Evolutionary conservation across 805 yeast species (phyloP).

Genomic region (Zygotorulaspora chibaensis): DNA sequence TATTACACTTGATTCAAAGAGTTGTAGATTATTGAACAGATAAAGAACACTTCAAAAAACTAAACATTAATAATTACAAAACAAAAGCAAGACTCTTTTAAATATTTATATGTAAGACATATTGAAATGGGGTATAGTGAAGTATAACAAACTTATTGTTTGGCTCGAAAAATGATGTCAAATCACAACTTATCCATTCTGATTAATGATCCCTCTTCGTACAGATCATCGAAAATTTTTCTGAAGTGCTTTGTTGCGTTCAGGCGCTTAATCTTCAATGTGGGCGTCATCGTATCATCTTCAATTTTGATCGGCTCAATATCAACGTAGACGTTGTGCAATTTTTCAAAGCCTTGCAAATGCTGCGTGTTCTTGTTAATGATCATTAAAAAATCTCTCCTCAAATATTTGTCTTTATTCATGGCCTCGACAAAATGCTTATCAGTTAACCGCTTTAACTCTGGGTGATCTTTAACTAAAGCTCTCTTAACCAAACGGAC

Average conservation of each 20-base stretch:
- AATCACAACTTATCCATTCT: constrained; percentile 8
- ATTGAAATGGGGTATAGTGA: no score
- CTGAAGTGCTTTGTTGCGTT: constrained; percentile 44
- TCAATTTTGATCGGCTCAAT: constrained; percentile 60
- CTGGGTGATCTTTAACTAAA: constrained; percentile 34
- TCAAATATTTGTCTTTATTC: constrained; percentile 18
- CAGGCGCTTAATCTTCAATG: constrained; percentile 52
- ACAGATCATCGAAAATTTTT: constrained; percentile 40
- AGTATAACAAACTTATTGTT: no score
- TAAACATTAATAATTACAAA: no score
- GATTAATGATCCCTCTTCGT: constrained; percentile 45
- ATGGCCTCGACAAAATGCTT: constrained; percentile 28
- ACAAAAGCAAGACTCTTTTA: no score
- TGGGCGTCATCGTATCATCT: constrained; percentile 64
- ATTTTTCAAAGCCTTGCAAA: constrained; percentile 59
- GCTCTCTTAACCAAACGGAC: constrained; percentile 39
- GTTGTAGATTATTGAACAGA: no score
- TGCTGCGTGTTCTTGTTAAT: constrained; percentile 29
- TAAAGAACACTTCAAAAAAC: no score
- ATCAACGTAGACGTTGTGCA: constrained; percentile 50
- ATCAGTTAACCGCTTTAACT: constrained; percentile 22
- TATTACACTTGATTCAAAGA: no score
- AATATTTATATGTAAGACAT: no score
- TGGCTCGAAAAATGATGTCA: neutral
- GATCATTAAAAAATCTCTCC: constrained; percentile 15